A percentile compares a stretch with the other conserved stretches of the same genome.
Conservation (phyloP, 2,329 filamentous ascomycete species). For the Fusarium veterinarium region DNA sequence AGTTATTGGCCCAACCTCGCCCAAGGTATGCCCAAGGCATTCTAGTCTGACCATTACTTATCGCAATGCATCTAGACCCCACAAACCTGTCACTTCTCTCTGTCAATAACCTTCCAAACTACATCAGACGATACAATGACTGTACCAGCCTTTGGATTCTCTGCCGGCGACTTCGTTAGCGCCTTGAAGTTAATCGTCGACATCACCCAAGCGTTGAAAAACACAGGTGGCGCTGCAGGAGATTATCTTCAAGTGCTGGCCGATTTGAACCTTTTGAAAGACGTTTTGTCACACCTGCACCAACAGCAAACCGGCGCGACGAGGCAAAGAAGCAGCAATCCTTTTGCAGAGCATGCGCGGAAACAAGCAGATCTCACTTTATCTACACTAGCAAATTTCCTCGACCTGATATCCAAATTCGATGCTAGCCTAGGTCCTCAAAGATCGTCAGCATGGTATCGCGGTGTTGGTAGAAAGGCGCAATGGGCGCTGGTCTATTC, state of each 20-base stretch:
- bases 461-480: background rate
- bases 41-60: background rate
- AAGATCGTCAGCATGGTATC: background rate
- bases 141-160: background rate
- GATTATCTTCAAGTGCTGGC: background rate
- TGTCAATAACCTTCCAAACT: background rate
- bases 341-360: background rate
- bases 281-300: background rate
- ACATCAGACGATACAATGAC: background rate
- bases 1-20: background rate
- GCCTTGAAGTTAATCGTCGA: background rate
- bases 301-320: background rate
- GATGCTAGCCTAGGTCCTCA: background rate
- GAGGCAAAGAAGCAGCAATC: background rate
- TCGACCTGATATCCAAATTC: background rate
- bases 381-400: background rate
- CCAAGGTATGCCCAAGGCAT: background rate
- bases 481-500: background rate
- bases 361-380: background rate
- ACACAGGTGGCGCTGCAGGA: background rate
- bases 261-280: background rate
- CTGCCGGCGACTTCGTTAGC: background rate
- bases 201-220: background rate
- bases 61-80: background rate
- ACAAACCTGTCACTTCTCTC: too few species aligned